Evolutionary conservation across 2,329 filamentous ascomycete genomes (phyloP).

Genomic region (Ramichloridium luteum): DNA sequence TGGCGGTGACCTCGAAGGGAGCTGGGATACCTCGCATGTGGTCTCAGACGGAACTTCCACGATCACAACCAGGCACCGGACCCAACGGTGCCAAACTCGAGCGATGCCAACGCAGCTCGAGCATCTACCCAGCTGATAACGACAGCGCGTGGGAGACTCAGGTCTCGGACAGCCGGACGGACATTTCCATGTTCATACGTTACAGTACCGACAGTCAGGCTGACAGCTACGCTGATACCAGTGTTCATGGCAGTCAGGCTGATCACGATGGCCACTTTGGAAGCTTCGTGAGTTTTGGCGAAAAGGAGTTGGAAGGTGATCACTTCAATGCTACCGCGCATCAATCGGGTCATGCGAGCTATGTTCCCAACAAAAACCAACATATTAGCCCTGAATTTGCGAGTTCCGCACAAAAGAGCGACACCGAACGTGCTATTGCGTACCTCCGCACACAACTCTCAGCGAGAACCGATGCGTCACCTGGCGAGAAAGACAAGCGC

Average conservation of each 20-base stretch:
- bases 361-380: slow-evolving; percentile 5
- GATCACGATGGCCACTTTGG: slow-evolving; percentile 4
- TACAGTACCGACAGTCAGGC: slow-evolving; percentile 8
- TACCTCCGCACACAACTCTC: background rate
- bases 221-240: slow-evolving; percentile 17
- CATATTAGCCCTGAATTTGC: slow-evolving; percentile 4
- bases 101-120: slow-evolving; percentile 5
- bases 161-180: slow-evolving; percentile 5
- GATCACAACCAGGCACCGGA: background rate
- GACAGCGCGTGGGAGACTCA: slow-evolving; percentile 8
- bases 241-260: slow-evolving; percentile 9
- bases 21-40: background rate
- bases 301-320: slow-evolving; percentile 1
- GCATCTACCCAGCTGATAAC: slow-evolving; percentile 10
- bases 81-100: background rate
- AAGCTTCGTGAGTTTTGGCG: background rate
- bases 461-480: background rate
- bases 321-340: slow-evolving; percentile 1
- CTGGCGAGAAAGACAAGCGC: background rate
- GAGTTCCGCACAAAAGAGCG: slow-evolving; percentile 3
- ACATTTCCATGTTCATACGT: background rate
- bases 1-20: background rate
- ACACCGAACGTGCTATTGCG: slow-evolving; percentile 1
- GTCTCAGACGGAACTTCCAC: background rate
- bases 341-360: slow-evolving; percentile 2